Conservation (phyloP, 306 rosid genomes). For the Hippophae rhamnoides region DNA sequence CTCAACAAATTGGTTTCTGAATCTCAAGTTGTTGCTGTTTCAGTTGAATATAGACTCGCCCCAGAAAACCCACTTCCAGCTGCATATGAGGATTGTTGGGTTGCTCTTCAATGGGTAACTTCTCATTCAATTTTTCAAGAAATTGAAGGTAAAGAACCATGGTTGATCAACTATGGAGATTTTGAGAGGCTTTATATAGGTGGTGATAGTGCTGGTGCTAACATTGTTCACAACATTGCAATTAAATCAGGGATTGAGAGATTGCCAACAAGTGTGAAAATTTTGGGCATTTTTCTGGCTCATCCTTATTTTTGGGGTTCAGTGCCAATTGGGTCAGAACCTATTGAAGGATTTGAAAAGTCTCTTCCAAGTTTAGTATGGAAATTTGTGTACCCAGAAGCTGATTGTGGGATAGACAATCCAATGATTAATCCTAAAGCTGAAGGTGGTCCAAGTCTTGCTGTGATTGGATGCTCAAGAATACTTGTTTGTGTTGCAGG, state of each 20-base stretch:
- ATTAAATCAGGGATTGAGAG: neutral
- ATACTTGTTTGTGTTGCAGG: slow-evolving; percentile 30
- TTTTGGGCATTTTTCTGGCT: slow-evolving; percentile 11
- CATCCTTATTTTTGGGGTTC: slow-evolving; percentile 31
- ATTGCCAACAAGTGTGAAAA: neutral
- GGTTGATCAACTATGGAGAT: slow-evolving; percentile 14
- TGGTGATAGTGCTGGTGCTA: slow-evolving; percentile 24
- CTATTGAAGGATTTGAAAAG: slow-evolving; percentile 4
- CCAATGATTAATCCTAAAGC: slow-evolving; percentile 36
- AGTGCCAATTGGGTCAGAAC: slow-evolving; percentile 22
- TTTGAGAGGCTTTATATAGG: slow-evolving; percentile 6
- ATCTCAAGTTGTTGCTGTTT: slow-evolving; percentile 16
- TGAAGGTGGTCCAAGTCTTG: slow-evolving; percentile 31
- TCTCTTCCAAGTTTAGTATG: slow-evolving; percentile 8
- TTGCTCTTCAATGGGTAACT: slow-evolving; percentile 17
- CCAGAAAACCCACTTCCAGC: slow-evolving; percentile 29
- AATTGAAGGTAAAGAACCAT: neutral
- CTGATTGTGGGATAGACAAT: slow-evolving; percentile 25
- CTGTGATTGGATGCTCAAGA: slow-evolving; percentile 22
- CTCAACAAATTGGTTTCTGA: slow-evolving; percentile 5
- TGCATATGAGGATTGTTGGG: slow-evolving; percentile 17
- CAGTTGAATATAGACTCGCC: slow-evolving; percentile 20
- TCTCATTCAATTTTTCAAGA: neutral
- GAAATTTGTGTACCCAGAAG: slow-evolving; percentile 27
- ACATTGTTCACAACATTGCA: slow-evolving; percentile 13